Evolutionary conservation across 768 basidiomycete species (phyloP), one percentile per base, ranked within the genome.

Genomic region (Tricholoma flavovirens): DNA sequence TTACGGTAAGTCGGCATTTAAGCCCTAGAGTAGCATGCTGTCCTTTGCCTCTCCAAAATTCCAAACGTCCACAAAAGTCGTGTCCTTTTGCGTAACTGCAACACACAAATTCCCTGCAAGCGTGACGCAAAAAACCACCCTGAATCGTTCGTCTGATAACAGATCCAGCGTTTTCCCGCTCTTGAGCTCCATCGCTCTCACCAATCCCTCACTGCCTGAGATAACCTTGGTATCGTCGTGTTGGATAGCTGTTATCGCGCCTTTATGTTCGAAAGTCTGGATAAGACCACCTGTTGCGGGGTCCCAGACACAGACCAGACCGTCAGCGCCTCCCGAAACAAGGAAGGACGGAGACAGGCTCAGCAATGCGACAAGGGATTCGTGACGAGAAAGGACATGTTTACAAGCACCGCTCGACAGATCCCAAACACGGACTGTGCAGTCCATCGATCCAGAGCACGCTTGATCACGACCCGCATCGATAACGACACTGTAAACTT

Each of bases 161-260:
- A 98, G 95, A 35, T 92, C 80, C 14, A 92, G 86, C 33, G 90
- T 85, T 0, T 80, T 79, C 19, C 96, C 97, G 54, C 93, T 90
- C 35, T 86, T 75, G 57, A 96, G 80, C 68, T 98, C 90, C 96
- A 96, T 98, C 86, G 98, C 90, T 78, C 97, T 97, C 63, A 99
- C 77, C 56, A 90, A 92, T 12, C 97, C 97, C 62, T 98, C 97
- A 12, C 88, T 91, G 8, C 96, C 96, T 64, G 88, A 91, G 32
- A 99, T 80, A 45, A 98, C 91, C 67, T 97, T 98, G 77, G 90
- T 92, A 68, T 98, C 95, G 69, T 98, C 96, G 62, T 97, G 93
- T 70, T 96, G 93, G 79, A 98, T 97, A 73, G 97, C 98, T 11
- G 97, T 98, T 61, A 99, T 98, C n/a, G 97, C 94, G 19, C 93